These are phyloP conservation scores for Gonapodya prolifera DNA, from an alignment of 192 early-diverging fungal genomes.

Conservation along the genomic window DNA sequence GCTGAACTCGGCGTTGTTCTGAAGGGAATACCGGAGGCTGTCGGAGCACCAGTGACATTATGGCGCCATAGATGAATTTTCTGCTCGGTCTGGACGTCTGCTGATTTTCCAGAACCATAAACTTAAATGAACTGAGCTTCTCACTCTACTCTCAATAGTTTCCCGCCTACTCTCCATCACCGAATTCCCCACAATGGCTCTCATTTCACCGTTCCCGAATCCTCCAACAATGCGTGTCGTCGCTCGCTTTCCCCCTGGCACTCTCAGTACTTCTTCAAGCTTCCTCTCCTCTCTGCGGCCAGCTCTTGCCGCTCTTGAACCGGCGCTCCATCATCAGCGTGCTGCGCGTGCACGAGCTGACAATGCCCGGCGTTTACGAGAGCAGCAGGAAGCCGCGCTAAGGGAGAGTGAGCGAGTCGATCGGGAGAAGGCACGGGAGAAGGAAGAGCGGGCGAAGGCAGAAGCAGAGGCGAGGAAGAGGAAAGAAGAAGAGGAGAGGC, in stretches of 20 bases:
- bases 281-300: not conserved
- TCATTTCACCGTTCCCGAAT: not conserved
- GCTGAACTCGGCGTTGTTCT: not conserved
- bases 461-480: not conserved
- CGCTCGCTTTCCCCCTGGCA: not conserved
- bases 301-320: not conserved
- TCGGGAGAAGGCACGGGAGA: not conserved
- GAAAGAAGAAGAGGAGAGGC: not conserved
- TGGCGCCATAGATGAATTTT: too few species aligned
- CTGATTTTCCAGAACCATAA: not conserved
- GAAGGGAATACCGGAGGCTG: too few species aligned
- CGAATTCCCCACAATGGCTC: not conserved
- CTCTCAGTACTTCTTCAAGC: not conserved
- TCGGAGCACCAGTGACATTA: too few species aligned
- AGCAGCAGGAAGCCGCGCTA: not conserved
- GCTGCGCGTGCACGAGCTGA: not conserved
- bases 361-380: not conserved
- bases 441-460: not conserved
- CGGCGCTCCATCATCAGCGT: not conserved
- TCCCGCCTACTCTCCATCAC: not conserved
- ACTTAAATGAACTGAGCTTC: not conserved
- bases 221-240: not conserved
- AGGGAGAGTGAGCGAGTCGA: not conserved
- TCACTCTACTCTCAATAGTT: not conserved
- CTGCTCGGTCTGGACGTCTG: not conserved